Base-by-base conservation (phyloP, 352 stramenopile species). In the Phytophthora citrophthora region DNA sequence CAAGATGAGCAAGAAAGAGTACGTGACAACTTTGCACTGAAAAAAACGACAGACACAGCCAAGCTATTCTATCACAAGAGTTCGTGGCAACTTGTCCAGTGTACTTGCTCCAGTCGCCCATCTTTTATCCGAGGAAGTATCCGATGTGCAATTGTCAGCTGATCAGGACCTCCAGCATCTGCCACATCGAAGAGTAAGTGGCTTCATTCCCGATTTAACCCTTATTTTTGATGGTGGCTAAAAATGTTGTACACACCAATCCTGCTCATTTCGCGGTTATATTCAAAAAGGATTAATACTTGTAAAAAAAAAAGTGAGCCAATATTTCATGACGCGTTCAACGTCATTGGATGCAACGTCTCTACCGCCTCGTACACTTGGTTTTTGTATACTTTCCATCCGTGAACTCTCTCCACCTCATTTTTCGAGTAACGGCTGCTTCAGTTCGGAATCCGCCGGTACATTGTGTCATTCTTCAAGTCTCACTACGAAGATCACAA, bases 81-180 rank as follows among this genome's bases (percentile, higher is more conserved):
- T n/a, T n/a, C n/a, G n/a, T n/a, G n/a, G n/a, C 64, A 94, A 82
- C n/a, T 50, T 95, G 20, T 77, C 81, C 4, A 86, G 88, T 3
- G 70, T 86, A 4, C n/a, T 55, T 80, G 20, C 63, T 96, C 5
- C 71, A 79, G 11, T 72, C 64, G 31, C 71, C 23, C 56, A 64
- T 7, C 76, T 93, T 18, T 54, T 79, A 15, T 41, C 67, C 11
- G 76, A 91, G 16, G 58, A 77, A 15, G 55, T 92, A 9, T 58
- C 50, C 16, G 71, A 83, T 39, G 40, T 93, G 7, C 70, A 81
- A 34, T 56, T 95, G 1, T 92, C 83, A 7, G 64, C 65, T 4
- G 86, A 95, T 94, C 13, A n/a, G n/a, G n/a, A n/a, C n/a, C n/a
- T n/a, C n/a, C n/a, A 75, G 86, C 27, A 76, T 94, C 45, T 96